These are phyloP conservation scores for Aegilops tauschii DNA, from an alignment of 176 grass and related monocot genomes.

Conservation along the genomic window DNA sequence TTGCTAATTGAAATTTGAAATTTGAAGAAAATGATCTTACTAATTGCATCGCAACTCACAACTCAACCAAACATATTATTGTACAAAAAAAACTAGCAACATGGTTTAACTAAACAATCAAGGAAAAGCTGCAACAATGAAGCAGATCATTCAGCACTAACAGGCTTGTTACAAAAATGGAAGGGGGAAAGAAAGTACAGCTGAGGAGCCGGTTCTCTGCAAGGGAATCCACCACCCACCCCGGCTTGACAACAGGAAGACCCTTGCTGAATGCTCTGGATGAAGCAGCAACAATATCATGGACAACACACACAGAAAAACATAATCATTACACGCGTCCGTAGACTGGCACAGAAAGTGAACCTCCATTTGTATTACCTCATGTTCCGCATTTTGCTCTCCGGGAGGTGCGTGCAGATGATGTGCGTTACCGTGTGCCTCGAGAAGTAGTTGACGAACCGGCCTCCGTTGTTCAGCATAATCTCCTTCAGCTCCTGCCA, in stretches of 20 bases:
- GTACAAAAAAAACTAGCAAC: neutral
- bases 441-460: constrained; percentile 89
- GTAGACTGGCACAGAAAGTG: neutral
- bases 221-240: constrained; percentile 83
- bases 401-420: constrained; percentile 69
- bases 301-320: neutral
- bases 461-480: constrained; percentile 87
- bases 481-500: constrained; percentile 78
- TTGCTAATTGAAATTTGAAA: neutral
- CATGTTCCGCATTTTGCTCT: constrained; percentile 81
- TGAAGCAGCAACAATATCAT: constrained; percentile 10
- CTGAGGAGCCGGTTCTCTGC: constrained; percentile 70
- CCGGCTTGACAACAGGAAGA: constrained; percentile 78
- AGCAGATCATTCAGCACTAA: constrained; percentile 24
- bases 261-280: constrained; percentile 77
- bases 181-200: constrained; percentile 46
- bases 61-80: neutral
- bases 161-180: neutral
- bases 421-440: constrained; percentile 79
- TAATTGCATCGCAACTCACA: neutral
- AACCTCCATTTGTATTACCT: constrained; percentile 44
- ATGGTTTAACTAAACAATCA: neutral
- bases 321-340: neutral
- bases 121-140: neutral
- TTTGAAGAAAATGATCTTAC: neutral